Evolutionary conservation across 441 rosid genomes (phyloP), one percentile per base, ranked within the genome.

Genomic region (Adansonia madagascariensis): DNA sequence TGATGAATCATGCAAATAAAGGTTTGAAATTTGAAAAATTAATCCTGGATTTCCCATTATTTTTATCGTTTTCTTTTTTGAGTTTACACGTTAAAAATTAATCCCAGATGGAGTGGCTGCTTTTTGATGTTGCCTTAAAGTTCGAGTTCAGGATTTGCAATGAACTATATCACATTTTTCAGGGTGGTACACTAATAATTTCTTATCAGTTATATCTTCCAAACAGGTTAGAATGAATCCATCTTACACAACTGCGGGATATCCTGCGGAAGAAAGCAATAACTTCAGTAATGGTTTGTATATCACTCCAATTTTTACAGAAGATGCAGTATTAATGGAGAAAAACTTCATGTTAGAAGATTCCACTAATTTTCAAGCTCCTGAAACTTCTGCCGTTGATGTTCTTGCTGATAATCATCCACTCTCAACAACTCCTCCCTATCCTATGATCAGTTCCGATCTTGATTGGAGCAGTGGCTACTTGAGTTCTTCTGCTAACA

Each of bases 331-430:
- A 27, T 27, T 0, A 18, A 0, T 73, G 46, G 79, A 56, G 11
- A 68, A 84, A 75, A 76, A 77, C 69, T 79, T 79, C 56, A 65
- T 75, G 79, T 61, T 81, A 20, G 82, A 69, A 78, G 86, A 86
- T 57, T 79, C 79, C 43, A 27, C 31, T 27, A 77, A 82, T 53
- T 81, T 84, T 24, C 84, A 74, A 27, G 31, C 31, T 0, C 78
- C 81, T 24, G 85, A 84, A 59, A 86, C 75, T 64, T 79, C 82
- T 9, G 80, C 80, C 35, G 73, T 35, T 27, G 84, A 84, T 56
- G 74, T 80, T 71, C 79, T 85, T 66, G 75, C 65, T 60, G 79
- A 47, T 55, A 27, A 27, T 27, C 49, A 77, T 60, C 31, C 61
- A n/a, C 68, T 83, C 11, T 59, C 78, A 1, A 22, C 68, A 11